These are phyloP conservation scores for Ustilago curta DNA, from an alignment of 1,284 basidiomycete genomes.

Conservation along the genomic window DNA sequence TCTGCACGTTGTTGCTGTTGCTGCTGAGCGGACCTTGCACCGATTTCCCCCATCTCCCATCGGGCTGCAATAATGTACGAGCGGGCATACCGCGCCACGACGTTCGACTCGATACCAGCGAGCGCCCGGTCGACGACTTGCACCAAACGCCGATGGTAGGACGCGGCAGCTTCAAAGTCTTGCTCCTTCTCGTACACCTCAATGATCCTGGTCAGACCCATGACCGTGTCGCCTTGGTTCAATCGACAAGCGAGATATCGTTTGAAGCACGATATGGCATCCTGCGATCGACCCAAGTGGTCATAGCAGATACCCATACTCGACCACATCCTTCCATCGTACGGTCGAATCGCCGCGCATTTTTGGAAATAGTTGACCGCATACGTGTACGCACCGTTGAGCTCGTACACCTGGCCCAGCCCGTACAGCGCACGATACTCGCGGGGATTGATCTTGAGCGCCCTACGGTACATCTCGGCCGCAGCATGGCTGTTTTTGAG, in stretches of 20 bases:
- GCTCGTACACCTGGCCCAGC: slow-evolving; percentile 95
- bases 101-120: slow-evolving; percentile 51
- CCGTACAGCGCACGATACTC: slow-evolving; percentile 96
- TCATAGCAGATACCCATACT: slow-evolving; percentile 94
- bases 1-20: slow-evolving; percentile 13
- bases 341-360: slow-evolving; percentile 90
- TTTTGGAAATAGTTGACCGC: slow-evolving; percentile 96
- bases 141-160: slow-evolving; percentile 65
- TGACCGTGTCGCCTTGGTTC: slow-evolving; percentile 60
- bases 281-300: slow-evolving; percentile 74
- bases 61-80: slow-evolving; percentile 65
- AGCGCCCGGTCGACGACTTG: slow-evolving; percentile 57
- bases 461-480: slow-evolving; percentile 94
- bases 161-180: slow-evolving; percentile 50
- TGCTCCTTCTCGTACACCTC: slow-evolving; percentile 61
- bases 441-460: slow-evolving; percentile 94
- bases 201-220: slow-evolving; percentile 61
- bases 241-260: slow-evolving; percentile 65
- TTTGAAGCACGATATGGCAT: slow-evolving; percentile 66
- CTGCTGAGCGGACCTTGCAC: slow-evolving; percentile 27
- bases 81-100: slow-evolving; percentile 55
- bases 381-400: slow-evolving; percentile 95
- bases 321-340: slow-evolving; percentile 95
- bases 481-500: slow-evolving; percentile 99
- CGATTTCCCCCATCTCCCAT: slow-evolving; percentile 68